These are phyloP conservation scores for Ichthyophthirius multifiliis DNA, from an alignment of 169 alveolate genomes.

Conservation along the genomic window DNA sequence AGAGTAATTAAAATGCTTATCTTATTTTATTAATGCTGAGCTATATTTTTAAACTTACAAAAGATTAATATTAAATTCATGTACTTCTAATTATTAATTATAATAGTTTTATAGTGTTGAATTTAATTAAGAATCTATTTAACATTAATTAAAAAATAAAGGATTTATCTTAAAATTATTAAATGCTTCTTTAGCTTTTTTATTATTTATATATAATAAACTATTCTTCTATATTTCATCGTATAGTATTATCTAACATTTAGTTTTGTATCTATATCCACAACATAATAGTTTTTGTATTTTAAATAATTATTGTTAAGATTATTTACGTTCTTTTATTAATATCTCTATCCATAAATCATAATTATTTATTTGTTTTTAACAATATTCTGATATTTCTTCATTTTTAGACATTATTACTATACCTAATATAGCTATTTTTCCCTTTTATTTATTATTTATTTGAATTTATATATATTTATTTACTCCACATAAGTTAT, in stretches of 20 bases:
- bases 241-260: background rate
- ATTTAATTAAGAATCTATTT: background rate
- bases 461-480: background rate
- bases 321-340: background rate
- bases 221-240: background rate
- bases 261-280: background rate
- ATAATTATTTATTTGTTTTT: background rate
- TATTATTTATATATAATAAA: background rate
- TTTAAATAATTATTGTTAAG: background rate
- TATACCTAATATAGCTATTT: background rate
- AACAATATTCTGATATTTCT: background rate
- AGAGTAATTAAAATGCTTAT: background rate
- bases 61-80: background rate
- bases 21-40: background rate
- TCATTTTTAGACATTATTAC: background rate
- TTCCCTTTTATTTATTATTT: background rate
- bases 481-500: background rate
- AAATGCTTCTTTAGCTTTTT: background rate
- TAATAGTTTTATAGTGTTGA: background rate
- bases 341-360: background rate
- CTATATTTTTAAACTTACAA: background rate
- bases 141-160: background rate
- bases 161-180: background rate
- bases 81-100: background rate
- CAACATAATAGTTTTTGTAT: background rate